Evolutionary conservation across 2,329 filamentous ascomycete genomes (phyloP).

Genomic region (Alternaria conjuncta): DNA sequence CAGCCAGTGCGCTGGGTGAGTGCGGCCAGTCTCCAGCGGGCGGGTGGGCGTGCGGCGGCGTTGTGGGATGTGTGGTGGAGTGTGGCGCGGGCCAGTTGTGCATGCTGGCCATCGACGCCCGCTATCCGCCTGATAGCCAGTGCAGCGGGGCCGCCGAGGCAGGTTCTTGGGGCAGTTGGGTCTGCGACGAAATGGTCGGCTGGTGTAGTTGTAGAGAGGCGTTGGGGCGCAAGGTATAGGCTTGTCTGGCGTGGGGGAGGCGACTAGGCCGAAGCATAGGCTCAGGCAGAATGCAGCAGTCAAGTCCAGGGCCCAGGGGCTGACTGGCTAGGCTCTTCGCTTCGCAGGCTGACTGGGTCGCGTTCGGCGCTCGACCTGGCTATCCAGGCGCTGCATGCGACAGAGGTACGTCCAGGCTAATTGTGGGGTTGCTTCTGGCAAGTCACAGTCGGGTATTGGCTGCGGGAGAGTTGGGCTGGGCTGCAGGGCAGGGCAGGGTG

Average conservation of each 20-base stretch:
- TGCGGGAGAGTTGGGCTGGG: conserved; percentile 11
- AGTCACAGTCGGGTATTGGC: conserved; percentile 12
- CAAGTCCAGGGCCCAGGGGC: conserved; percentile 9
- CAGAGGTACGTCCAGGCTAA: conserved; percentile 6
- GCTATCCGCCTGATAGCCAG: conserved; percentile 19
- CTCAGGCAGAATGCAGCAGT: conserved; percentile 15
- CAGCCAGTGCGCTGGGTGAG: conserved; percentile 31
- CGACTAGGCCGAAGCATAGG: conserved; percentile 15
- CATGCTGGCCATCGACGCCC: conserved; percentile 38
- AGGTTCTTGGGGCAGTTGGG: not conserved
- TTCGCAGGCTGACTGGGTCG: conserved; percentile 1
- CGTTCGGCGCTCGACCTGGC: not conserved
- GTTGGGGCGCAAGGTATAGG: conserved; percentile 21
- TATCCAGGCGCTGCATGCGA: conserved; percentile 16
- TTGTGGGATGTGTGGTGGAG: conserved; percentile 19
- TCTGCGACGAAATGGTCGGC: conserved; percentile 6
- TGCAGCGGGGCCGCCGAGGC: conserved; percentile 16
- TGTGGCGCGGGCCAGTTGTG: conserved; percentile 17
- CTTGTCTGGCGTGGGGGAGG: conserved; percentile 13
- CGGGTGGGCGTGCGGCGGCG: conserved; percentile 10
- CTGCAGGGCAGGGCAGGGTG: conserved; percentile 17
- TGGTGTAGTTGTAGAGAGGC: conserved; percentile 12
- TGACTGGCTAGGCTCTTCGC: not conserved
- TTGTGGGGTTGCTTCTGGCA: conserved; percentile 18
- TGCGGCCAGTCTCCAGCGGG: conserved; percentile 14